Conservation (phyloP, 75 land plant genomes). For the Isoetes taiwanensis region DNA sequence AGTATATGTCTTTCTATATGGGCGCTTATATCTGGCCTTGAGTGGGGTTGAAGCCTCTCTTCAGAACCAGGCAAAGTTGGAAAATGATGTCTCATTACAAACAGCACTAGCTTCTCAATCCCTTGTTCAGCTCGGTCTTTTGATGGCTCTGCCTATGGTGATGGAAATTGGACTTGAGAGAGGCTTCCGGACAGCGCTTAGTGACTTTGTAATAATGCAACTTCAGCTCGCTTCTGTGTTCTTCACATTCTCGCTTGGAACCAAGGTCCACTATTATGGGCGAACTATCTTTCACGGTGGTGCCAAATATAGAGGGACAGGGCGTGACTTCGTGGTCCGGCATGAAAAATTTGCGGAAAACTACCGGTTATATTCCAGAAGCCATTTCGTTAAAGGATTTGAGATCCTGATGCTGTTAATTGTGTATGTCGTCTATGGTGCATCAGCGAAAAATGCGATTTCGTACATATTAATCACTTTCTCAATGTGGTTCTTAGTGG, state of each 20-base stretch:
- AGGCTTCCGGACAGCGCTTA: conserved; percentile 84
- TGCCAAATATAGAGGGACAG: conserved; percentile 84
- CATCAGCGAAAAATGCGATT: conserved; percentile 9
- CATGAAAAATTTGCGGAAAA: conserved; percentile 97
- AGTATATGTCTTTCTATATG: conserved; percentile 89
- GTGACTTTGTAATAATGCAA: conserved; percentile 92
- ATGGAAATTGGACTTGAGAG: conserved; percentile 95
- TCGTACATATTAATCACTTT: not conserved
- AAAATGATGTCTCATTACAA: conserved; percentile 52
- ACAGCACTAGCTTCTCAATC: conserved; percentile 93
- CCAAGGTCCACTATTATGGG: conserved; percentile 90
- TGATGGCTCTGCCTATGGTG: conserved; percentile 93
- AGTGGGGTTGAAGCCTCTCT: conserved; percentile 81
- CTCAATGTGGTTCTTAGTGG: not conserved
- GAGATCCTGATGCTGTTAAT: conserved; percentile 74
- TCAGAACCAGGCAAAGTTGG: conserved; percentile 20
- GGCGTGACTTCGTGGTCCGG: conserved; percentile 84
- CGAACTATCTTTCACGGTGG: conserved; percentile 96
- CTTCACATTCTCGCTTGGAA: conserved; percentile 94
- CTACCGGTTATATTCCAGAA: conserved; percentile 87
- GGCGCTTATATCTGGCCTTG: conserved; percentile 79
- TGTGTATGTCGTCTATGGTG: conserved; percentile 59
- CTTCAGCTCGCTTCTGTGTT: conserved; percentile 91
- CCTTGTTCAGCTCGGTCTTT: conserved; percentile 81
- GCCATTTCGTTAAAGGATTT: conserved; percentile 90